Evolutionary conservation across 352 stramenopile genomes (phyloP).

Genomic region (Phytopythium chamaehyphon): DNA sequence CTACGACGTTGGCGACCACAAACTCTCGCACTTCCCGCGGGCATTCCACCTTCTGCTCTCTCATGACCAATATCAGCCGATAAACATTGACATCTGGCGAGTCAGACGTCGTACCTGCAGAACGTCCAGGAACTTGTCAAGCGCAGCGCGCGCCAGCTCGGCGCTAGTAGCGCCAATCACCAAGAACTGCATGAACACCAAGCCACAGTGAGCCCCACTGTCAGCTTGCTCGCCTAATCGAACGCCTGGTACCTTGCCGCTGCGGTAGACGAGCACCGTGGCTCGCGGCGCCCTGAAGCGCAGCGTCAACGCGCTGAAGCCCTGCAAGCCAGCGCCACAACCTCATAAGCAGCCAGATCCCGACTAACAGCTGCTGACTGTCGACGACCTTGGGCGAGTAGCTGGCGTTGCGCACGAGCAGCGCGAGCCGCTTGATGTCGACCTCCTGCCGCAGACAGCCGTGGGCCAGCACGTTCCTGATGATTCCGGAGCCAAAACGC

Average conservation of each 20-base stretch:
- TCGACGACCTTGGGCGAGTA: conserved; percentile 58
- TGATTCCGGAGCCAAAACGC: background rate
- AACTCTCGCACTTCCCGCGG: conserved; percentile 40
- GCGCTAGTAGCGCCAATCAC: conserved; percentile 46
- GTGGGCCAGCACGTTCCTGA: conserved; percentile 62
- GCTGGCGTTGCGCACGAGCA: conserved; percentile 69
- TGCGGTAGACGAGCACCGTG: conserved; percentile 58
- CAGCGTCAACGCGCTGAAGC: conserved; percentile 63
- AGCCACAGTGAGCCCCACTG: background rate
- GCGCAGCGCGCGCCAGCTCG: conserved; percentile 29
- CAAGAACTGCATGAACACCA: conserved; percentile 40
- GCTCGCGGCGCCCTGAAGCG: conserved; percentile 54
- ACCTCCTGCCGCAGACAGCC: conserved; percentile 46
- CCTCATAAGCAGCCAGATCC: background rate
- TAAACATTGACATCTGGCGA: too few species aligned
- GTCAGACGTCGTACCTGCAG: too few species aligned
- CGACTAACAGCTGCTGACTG: too few species aligned
- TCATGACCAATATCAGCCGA: too few species aligned
- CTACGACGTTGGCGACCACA: conserved; percentile 83
- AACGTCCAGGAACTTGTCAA: conserved; percentile 55
- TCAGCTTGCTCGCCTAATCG: too few species aligned
- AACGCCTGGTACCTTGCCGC: conserved; percentile 54
- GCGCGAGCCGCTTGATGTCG: conserved; percentile 57
- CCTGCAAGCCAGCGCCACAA: conserved; percentile 15
- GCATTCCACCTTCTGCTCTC: conserved; percentile 56